Conservation (phyloP, 1,284 basidiomycete species). For the Anthracocystis walkeri region DNA sequence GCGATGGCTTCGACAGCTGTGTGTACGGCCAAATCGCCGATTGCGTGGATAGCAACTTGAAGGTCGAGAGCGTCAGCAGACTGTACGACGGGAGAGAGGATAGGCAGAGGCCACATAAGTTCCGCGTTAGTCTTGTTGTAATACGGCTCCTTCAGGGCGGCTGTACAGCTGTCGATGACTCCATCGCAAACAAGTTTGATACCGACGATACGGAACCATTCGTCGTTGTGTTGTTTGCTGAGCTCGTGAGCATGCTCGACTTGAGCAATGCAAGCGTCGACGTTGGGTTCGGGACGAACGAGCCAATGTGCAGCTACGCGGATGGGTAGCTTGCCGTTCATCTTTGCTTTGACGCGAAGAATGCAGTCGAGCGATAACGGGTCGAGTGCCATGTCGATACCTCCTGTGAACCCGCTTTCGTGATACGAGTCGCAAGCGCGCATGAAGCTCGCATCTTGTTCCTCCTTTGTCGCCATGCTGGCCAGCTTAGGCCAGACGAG, state of each 20-base stretch:
- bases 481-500: slow-evolving; percentile 40
- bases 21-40: slow-evolving; percentile 50
- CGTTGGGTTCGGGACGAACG: slow-evolving; percentile 23
- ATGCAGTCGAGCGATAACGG: slow-evolving; percentile 32
- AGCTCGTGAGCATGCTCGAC: slow-evolving; percentile 38
- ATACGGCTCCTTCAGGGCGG: slow-evolving; percentile 47
- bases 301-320: slow-evolving; percentile 50
- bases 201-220: slow-evolving; percentile 47
- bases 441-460: slow-evolving; percentile 34
- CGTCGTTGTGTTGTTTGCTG: slow-evolving; percentile 35
- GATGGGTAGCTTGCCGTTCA: slow-evolving; percentile 35
- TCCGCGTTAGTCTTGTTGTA: slow-evolving; percentile 45
- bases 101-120: slow-evolving; percentile 38
- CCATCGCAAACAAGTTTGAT: slow-evolving; percentile 53
- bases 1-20: slow-evolving; percentile 49
- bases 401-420: slow-evolving; percentile 43
- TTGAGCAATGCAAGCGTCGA: slow-evolving; percentile 28
- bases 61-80: slow-evolving; percentile 43
- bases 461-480: slow-evolving; percentile 20
- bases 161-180: slow-evolving; percentile 52
- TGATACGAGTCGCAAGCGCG: slow-evolving; percentile 40
- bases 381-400: slow-evolving; percentile 46
- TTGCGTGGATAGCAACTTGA: slow-evolving; percentile 48
- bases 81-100: slow-evolving; percentile 28
- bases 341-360: slow-evolving; percentile 28